Conservation (phyloP, 345 rosid species). For the Geranium rotundifolium region DNA sequence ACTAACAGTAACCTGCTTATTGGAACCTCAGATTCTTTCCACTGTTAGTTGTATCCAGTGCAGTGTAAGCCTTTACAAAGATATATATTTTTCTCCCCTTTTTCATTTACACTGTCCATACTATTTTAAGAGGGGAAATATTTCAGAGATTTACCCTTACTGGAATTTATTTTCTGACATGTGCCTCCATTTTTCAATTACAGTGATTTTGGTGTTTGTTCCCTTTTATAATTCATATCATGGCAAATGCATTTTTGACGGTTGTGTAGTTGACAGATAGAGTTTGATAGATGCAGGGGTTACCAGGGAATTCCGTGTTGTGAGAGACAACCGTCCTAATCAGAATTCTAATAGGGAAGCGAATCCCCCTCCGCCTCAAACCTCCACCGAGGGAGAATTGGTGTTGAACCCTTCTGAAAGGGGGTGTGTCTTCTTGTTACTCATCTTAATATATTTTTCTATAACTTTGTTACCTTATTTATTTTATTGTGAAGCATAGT, state of each 20-base stretch:
- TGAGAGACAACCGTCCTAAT: slow-evolving; percentile 64
- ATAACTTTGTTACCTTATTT: background rate
- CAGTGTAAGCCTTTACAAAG: background rate
- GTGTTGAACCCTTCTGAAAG: slow-evolving; percentile 20
- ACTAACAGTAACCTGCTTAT: background rate
- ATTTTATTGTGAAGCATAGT: too few relatives aligned
- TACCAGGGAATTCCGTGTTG: slow-evolving; percentile 41
- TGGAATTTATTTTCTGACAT: too few relatives aligned
- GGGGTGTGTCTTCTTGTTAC: slow-evolving; percentile 30
- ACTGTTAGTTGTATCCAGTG: background rate
- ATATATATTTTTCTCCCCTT: background rate
- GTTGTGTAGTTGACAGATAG: slow-evolving; percentile 6
- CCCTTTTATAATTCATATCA: too few relatives aligned
- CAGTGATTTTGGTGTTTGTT: too few relatives aligned
- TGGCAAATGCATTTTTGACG: background rate
- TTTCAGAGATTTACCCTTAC: too few relatives aligned
- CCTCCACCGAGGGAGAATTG: slow-evolving; percentile 23
- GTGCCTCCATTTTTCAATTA: too few relatives aligned
- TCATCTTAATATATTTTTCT: background rate
- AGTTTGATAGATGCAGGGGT: slow-evolving; percentile 25
- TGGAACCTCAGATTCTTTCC: background rate
- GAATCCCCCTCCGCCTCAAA: slow-evolving; percentile 26
- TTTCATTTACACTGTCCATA: background rate
- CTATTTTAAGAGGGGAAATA: too few relatives aligned
- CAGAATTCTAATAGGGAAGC: slow-evolving; percentile 29